A percentile compares a stretch with the other conserved stretches of the same genome.
Evolutionary conservation across 108 stramenopile genomes (phyloP).

Genomic region (Cyclotella sp.): DNA sequence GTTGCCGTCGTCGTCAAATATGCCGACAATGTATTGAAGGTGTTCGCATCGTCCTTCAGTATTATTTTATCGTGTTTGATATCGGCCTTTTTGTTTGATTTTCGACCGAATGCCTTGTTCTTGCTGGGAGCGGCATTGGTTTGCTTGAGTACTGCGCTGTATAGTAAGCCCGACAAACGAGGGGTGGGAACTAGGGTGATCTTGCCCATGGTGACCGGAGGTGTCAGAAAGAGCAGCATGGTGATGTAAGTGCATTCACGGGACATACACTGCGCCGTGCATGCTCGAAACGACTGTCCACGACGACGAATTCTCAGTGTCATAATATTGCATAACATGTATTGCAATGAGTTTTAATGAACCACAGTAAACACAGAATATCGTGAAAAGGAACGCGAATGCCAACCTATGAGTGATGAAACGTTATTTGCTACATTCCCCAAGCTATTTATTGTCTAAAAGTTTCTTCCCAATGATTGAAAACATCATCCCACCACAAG

Average conservation of each 20-base stretch:
- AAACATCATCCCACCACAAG: conserved; percentile 57
- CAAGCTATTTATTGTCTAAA: neutral
- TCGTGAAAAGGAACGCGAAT: no score
- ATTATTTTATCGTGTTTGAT: conserved; percentile 92
- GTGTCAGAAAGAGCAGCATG: neutral
- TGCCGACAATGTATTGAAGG: conserved; percentile 97
- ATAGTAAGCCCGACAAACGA: conserved; percentile 66
- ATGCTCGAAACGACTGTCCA: no score
- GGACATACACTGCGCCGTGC: no score
- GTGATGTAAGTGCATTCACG: no score
- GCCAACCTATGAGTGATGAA: no score
- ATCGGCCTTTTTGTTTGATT: conserved; percentile 90
- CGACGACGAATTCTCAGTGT: no score
- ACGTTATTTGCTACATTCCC: no score
- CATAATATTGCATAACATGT: no score
- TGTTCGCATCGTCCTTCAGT: conserved; percentile 94
- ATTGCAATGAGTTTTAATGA: no score
- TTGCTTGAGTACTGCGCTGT: conserved; percentile 73
- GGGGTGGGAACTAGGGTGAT: conserved; percentile 1
- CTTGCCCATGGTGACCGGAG: conserved; percentile 3
- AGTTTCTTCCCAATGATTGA: conserved; percentile 27
- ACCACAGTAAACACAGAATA: no score
- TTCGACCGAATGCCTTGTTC: conserved; percentile 77
- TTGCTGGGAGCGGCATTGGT: conserved; percentile 77
- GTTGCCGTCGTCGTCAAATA: conserved; percentile 98